Base-by-base conservation (phyloP, 139 green algal genomes). In the Bryopsis sp. region DNA sequence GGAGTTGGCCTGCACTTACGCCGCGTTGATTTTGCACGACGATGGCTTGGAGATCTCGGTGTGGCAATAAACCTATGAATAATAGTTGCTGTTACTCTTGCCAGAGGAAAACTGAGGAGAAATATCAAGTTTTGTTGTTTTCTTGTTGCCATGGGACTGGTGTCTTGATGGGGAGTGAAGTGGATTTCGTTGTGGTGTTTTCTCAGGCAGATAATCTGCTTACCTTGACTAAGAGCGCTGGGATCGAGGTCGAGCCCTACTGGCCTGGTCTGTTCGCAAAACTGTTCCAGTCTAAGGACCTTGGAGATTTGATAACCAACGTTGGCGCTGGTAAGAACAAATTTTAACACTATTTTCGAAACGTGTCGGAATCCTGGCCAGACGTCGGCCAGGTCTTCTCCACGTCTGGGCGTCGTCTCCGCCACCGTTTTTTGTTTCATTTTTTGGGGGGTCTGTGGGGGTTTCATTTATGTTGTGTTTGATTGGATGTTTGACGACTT, bases 231-330 rank as follows among this genome's bases (percentile, higher is more conserved):
- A 69, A 69, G 43, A 36, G 35, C 3, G 92, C 92, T 19, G 85
- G 84, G 63, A 72, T 97, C 47, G 88, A 76, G 22, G 85, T 98
- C 3, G 94, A 98, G 87, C 81, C 89, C 39, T 99, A 97, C 91
- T 98, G 91, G 92, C 88, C 94, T 58, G 63, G 58, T 57, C 86
- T 99, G 72, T 99, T 97, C 74, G 90, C 90, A 78, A 97, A 95
- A 89, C 81, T 98, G 43, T 91, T 96, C 47, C 82, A 87, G 74
- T 97, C 90, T 78, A 97, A 92, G 82, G 82, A 48, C 75, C 82
- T 99, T 34, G 91, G 87, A 5, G 91, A 97, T 79, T 80, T 99
- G 67, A 96, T 99, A 84, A 82, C 81, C 75, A 98, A 97, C 85
- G 88, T 97, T 32, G 94, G 94, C 70, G 84, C 91, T 58, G 90